A percentile compares a stretch with the other conserved stretches of the same genome.
Conservation (phyloP, 768 basidiomycete genomes). For the Hortiboletus flavorubellus region DNA sequence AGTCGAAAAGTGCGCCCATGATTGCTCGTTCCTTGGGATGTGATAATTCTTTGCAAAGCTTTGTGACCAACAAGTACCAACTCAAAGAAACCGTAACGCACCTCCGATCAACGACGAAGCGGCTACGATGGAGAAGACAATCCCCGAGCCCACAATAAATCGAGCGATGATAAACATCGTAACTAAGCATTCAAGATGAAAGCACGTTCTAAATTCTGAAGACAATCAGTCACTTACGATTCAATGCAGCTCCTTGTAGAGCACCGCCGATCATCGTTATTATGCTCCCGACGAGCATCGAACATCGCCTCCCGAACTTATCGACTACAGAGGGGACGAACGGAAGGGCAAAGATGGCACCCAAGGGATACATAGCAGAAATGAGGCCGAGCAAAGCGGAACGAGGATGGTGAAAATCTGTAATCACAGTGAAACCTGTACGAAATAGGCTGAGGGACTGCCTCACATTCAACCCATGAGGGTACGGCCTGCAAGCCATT, state of each 20-base stretch:
- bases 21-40: constrained; percentile 23
- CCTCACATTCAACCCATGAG: constrained; percentile 53
- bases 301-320: not conserved
- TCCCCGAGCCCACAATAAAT: constrained; percentile 2
- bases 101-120: constrained; percentile 23
- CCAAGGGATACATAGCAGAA: constrained; percentile 56
- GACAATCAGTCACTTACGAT: not conserved
- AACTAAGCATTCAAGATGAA: not conserved
- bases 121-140: not conserved
- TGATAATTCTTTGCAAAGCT: constrained; percentile 14
- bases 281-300: not conserved
- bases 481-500: constrained; percentile 59
- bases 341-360: constrained; percentile 51
- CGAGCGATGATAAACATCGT: not conserved
- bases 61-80: too few relatives aligned
- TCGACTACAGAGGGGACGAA: constrained; percentile 19
- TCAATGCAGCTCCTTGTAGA: not conserved
- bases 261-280: not conserved
- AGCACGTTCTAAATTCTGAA: not conserved
- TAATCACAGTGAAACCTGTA: not conserved
- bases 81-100: not conserved
- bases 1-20: constrained; percentile 11
- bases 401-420: constrained; percentile 52
- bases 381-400: constrained; percentile 54
- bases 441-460: not conserved